Evolutionary conservation across 176 grass and related monocot species (phyloP).

Genomic region (Lolium rigidum): DNA sequence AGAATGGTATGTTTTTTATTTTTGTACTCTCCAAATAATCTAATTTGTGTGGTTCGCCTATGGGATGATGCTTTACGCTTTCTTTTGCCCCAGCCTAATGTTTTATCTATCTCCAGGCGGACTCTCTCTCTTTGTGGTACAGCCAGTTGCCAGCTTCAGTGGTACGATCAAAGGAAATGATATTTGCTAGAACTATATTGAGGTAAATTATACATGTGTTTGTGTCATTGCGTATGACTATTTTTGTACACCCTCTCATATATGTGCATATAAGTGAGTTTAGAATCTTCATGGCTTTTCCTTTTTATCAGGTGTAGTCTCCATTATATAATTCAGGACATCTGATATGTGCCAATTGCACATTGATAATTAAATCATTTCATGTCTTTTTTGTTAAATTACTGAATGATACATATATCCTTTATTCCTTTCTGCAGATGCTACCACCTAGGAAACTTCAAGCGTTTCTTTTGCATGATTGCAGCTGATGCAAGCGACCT

Average conservation of each 20-base stretch:
- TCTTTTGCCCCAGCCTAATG: slow-evolving; percentile 18
- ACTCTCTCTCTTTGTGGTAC: slow-evolving; percentile 93
- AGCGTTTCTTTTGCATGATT: slow-evolving; percentile 79
- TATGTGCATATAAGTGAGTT: slow-evolving; percentile 7
- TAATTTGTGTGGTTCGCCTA: slow-evolving; percentile 18
- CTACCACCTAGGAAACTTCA: slow-evolving; percentile 81
- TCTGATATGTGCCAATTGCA: slow-evolving; percentile 13
- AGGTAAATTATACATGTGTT: slow-evolving; percentile 54
- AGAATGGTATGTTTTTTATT: slow-evolving; percentile 66
- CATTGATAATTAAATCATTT: slow-evolving; percentile 13
- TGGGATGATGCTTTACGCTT: slow-evolving; percentile 12
- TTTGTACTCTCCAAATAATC: slow-evolving; percentile 18
- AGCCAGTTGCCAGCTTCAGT: slow-evolving; percentile 56
- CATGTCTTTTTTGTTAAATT: slow-evolving; percentile 24
- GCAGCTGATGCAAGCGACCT: slow-evolving; percentile 78
- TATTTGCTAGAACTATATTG: slow-evolving; percentile 80
- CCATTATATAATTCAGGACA: slow-evolving; percentile 26
- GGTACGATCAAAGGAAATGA: slow-evolving; percentile 77
- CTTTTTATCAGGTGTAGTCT: slow-evolving; percentile 2
- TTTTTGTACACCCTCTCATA: slow-evolving; percentile 10
- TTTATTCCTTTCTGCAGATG: slow-evolving; percentile 60
- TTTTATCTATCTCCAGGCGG: slow-evolving; percentile 55
- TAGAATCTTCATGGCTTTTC: slow-evolving; percentile 12
- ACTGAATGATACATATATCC: slow-evolving; percentile 19
- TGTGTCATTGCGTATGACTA: slow-evolving; percentile 25